A percentile compares a stretch with the other conserved stretches of the same genome.
These are phyloP conservation scores for Eutrema heterophyllum DNA, from an alignment of 345 rosid genomes.

Conservation along the genomic window DNA sequence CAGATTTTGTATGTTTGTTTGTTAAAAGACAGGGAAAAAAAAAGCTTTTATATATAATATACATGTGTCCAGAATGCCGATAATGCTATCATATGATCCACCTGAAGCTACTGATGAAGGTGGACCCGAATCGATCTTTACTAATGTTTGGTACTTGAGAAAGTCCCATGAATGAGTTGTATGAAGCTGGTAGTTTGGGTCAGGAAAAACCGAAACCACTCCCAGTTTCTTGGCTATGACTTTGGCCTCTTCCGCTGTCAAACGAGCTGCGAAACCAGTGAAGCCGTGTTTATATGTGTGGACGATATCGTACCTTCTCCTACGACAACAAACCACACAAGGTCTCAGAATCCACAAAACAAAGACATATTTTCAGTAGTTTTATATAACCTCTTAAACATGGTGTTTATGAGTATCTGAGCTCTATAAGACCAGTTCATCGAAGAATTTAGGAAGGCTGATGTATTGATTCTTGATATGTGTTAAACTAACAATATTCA, in stretches of 20 bases:
- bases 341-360: background rate
- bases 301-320: slow-evolving; percentile 44
- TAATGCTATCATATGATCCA: slow-evolving; percentile 44
- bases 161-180: slow-evolving; percentile 98
- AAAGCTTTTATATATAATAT: background rate
- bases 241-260: slow-evolving; percentile 63
- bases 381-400: slow-evolving; percentile 36
- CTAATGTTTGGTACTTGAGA: slow-evolving; percentile 53
- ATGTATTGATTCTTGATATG: no score
- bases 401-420: slow-evolving; percentile 44
- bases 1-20: background rate
- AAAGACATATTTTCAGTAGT: background rate
- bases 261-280: slow-evolving; percentile 74
- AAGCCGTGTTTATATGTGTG: slow-evolving; percentile 55
- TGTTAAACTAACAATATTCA: no score
- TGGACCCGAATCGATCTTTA: slow-evolving; percentile 40
- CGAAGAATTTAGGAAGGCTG: no score
- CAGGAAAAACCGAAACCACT: slow-evolving; percentile 71
- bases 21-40: background rate
- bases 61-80: slow-evolving; percentile 81
- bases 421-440: slow-evolving; percentile 39
- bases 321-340: slow-evolving; percentile 23
- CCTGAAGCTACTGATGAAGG: slow-evolving; percentile 33
- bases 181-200: slow-evolving; percentile 56
- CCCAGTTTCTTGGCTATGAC: slow-evolving; percentile 49